Evolutionary conservation across 257 asterid species (phyloP).

Genomic region (Ligustrum vulgare): DNA sequence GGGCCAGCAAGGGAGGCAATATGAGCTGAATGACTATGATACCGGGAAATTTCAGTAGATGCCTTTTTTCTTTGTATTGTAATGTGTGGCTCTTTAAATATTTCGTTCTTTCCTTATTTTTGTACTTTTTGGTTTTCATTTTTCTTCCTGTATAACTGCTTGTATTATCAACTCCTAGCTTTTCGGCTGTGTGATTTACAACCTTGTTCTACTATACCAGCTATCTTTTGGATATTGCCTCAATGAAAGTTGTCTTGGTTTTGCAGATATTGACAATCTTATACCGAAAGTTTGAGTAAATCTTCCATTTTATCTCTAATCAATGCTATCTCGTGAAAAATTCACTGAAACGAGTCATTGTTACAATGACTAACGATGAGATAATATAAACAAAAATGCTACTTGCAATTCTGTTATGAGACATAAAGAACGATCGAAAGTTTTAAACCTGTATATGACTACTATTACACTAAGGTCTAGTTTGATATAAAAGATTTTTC

Average conservation of each 20-base stretch:
- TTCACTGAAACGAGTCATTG: too few species aligned
- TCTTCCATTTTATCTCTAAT: neutral
- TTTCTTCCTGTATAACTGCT: neutral
- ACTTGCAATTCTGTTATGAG: too few species aligned
- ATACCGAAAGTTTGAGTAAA: neutral
- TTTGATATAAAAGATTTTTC: too few species aligned
- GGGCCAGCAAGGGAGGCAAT: neutral
- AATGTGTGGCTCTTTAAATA: neutral
- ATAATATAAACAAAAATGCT: too few species aligned
- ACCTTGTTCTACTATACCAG: neutral
- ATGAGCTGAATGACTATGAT: neutral
- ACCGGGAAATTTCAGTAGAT: neutral
- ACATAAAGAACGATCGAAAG: too few species aligned
- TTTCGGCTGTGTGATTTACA: neutral
- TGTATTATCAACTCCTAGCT: neutral
- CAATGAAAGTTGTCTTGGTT: neutral
- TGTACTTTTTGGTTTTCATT: neutral
- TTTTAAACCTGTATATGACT: too few species aligned
- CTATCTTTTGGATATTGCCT: neutral
- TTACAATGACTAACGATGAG: too few species aligned
- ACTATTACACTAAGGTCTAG: too few species aligned
- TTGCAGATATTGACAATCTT: neutral
- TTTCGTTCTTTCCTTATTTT: neutral
- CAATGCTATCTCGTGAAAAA: neutral
- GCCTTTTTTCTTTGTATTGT: neutral